Percentiles rank a stretch among this genome's conserved stretches.
Evolutionary conservation across 768 basidiomycete species (phyloP).

Genomic region (Agrocybe chaxingu): DNA sequence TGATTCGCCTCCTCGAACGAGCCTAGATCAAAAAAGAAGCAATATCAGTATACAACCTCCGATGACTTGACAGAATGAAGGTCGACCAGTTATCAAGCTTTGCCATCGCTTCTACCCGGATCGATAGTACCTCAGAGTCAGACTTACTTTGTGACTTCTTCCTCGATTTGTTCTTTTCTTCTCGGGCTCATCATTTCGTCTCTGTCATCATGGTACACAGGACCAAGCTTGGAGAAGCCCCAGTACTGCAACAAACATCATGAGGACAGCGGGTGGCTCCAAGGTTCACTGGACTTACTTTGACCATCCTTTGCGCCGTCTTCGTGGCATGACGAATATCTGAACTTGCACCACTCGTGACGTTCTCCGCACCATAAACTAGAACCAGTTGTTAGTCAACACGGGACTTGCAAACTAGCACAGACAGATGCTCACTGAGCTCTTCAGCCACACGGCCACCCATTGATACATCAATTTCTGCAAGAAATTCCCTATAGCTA

Average conservation of each 20-base stretch:
- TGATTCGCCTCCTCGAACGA: constrained; percentile 68
- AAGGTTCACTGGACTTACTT: constrained; percentile 46
- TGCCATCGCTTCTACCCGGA: background rate
- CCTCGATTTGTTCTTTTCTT: constrained; percentile 83
- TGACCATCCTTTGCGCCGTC: constrained; percentile 85
- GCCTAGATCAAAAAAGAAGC: constrained; percentile 30
- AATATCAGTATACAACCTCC: constrained; percentile 12
- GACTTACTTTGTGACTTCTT: constrained; percentile 78
- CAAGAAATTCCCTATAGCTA: constrained; percentile 70
- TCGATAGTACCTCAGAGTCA: constrained; percentile 5
- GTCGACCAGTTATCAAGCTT: background rate
- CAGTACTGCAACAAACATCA: constrained; percentile 45
- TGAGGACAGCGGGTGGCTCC: constrained; percentile 1
- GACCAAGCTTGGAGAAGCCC: constrained; percentile 84
- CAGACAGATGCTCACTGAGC: constrained; percentile 50
- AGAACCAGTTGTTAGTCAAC: constrained; percentile 17
- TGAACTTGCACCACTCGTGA: constrained; percentile 90
- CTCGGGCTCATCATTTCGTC: constrained; percentile 69
- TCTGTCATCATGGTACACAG: constrained; percentile 75
- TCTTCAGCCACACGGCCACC: constrained; percentile 96
- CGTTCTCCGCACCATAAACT: constrained; percentile 87
- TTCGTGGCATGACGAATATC: constrained; percentile 81
- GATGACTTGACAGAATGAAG: constrained; percentile 5
- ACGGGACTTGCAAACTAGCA: constrained; percentile 7
- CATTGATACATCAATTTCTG: constrained; percentile 87